phyloP scores from a whole-genome alignment of 164 flowering plant species.

The Aristolochia contorta region DNA sequence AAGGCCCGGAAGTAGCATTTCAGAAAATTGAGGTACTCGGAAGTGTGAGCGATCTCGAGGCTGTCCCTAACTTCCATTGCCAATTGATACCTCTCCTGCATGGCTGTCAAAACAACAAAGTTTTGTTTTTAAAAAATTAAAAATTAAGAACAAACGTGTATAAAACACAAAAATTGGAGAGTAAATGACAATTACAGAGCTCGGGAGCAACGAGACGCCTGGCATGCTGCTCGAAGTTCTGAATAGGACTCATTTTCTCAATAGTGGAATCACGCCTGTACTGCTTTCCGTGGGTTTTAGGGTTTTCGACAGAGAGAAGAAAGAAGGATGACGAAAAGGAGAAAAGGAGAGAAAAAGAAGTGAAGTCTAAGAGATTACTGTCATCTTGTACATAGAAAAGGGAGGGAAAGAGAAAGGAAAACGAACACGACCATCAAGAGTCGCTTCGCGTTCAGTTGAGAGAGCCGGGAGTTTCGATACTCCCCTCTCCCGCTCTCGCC shows the following conservation, averaged over 20 bases:
- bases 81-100: conserved; percentile 71
- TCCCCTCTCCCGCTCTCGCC: too few relatives aligned
- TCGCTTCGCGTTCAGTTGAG: too few relatives aligned
- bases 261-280: background rate
- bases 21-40: conserved; percentile 84
- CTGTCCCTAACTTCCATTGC: conserved; percentile 94
- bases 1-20: conserved; percentile 82
- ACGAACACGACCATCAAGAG: too few relatives aligned
- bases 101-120: conserved; percentile 23
- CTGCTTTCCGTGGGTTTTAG: background rate
- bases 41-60: conserved; percentile 88
- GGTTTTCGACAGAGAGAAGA: background rate
- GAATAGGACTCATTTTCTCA: conserved; percentile 71
- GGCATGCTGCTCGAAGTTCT: conserved; percentile 90
- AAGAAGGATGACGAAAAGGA: background rate
- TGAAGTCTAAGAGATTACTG: too few relatives aligned
- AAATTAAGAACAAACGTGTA: background rate
- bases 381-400: too few relatives aligned
- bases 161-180: background rate
- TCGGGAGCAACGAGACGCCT: conserved; percentile 68
- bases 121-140: background rate
- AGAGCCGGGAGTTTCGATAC: too few relatives aligned
- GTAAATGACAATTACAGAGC: conserved; percentile 30
- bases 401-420: too few relatives aligned
- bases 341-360: background rate